Evolutionary conservation across 2,329 filamentous ascomycete genomes (phyloP), one percentile per base, ranked within the genome.

Genomic region (Dryadomyces quercus-mongolicae): DNA sequence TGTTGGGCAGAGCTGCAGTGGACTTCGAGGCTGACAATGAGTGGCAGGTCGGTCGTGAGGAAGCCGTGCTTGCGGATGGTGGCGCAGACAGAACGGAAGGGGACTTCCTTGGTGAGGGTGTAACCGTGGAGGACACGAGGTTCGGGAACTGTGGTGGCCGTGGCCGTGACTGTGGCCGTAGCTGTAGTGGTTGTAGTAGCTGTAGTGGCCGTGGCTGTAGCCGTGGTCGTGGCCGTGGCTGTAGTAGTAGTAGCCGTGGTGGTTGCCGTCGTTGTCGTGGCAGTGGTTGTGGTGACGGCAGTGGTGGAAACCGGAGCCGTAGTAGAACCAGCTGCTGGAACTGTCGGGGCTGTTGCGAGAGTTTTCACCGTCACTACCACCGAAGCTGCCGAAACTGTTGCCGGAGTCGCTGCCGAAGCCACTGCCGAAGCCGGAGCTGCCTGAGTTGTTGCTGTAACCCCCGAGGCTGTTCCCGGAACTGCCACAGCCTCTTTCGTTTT

Each of bases 21-120:
- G 0, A 97, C 88, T 68, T 98, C 93, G 36, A 98, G 77, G 64
- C 89, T 95, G 62, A 96, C 85, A 56, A 97, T 92, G n/a, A 98
- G 74, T 0, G 93, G 93, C 18, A 95, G 72, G 57, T 92, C 84
- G 20, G 80, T 84, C 4, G 74, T 79, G 3, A 78, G 70, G 62
- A 97, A 97, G 1, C 86, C 90, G 62, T 84, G 80, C 54, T 95
- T 81, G 36, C 81, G 76, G 60, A 97, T 91, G 0, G 88, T 82
- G 54, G 78, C 74, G 69, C 91, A 95, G 2, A 97, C 92, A 45
- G 86, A 81, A 51, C 91, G 82, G 68, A 97, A 97, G 0, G 86
- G 78, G 43, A 95, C 82, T 57, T 93, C 86, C 61, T 87, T 91
- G 16, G 93, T 98, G 20, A 95, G 76, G 0, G 93, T 97, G 67